Conservation (phyloP, 768 basidiomycete genomes). For the Epithele typhae region DNA sequence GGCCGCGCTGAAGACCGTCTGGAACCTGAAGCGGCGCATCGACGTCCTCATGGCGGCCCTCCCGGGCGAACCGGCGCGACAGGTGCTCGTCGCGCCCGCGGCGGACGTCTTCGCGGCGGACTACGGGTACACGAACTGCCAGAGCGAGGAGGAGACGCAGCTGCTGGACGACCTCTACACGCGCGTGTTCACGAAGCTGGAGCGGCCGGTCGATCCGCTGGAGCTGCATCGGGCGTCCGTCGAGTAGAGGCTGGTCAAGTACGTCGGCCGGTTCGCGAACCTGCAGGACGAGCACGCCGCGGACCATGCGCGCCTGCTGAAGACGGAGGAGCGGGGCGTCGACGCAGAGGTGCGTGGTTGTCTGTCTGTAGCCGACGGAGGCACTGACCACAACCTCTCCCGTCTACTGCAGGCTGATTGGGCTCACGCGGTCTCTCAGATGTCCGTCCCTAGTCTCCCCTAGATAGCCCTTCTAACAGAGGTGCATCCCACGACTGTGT, state of each 20-base stretch:
- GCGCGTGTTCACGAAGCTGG: slow-evolving; percentile 24
- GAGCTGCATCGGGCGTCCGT: slow-evolving; percentile 34
- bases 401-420: too few relatives aligned
- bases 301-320: slow-evolving; percentile 26
- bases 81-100: slow-evolving; percentile 9
- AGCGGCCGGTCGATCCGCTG: slow-evolving; percentile 23
- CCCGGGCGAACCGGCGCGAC: too few relatives aligned
- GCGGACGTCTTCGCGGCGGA: slow-evolving; percentile 24
- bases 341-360: too few relatives aligned
- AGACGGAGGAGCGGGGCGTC: too few relatives aligned
- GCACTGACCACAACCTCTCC: too few relatives aligned
- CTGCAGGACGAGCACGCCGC: slow-evolving; percentile 15
- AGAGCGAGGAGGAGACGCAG: slow-evolving; percentile 19
- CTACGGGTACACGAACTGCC: slow-evolving; percentile 36
- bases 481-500: too few relatives aligned
- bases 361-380: too few relatives aligned
- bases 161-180: slow-evolving; percentile 31
- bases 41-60: neutral
- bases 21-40: slow-evolving; percentile 34
- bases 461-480: too few relatives aligned
- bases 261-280: slow-evolving; percentile 20
- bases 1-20: slow-evolving; percentile 26
- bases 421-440: too few relatives aligned
- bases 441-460: too few relatives aligned
- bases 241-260: slow-evolving; percentile 28